phyloP scores from a whole-genome alignment of 2,329 filamentous ascomycete species.

The Decorospora gaudefroyi region DNA sequence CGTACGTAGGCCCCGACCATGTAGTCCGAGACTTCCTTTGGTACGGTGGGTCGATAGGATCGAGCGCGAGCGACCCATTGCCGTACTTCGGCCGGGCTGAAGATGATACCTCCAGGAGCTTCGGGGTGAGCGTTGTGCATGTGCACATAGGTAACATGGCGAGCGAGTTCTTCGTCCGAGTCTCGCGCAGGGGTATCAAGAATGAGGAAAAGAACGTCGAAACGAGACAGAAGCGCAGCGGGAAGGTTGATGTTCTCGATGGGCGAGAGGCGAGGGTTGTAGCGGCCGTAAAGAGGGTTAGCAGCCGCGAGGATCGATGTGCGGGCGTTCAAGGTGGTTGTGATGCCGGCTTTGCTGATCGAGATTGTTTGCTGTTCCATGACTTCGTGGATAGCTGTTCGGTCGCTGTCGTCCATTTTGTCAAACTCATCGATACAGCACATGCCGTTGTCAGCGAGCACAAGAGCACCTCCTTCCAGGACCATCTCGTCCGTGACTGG shows the following conservation, averaged over 20 bases:
- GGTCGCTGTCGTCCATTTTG: slow-evolving; percentile 85
- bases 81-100: slow-evolving; percentile 89
- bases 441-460: slow-evolving; percentile 80
- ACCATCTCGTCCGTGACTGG: slow-evolving; percentile 85
- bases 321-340: slow-evolving; percentile 92
- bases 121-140: slow-evolving; percentile 96
- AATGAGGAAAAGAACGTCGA: slow-evolving; percentile 95
- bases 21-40: slow-evolving; percentile 86
- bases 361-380: slow-evolving; percentile 89
- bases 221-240: slow-evolving; percentile 94
- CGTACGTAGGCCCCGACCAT: slow-evolving; percentile 96
- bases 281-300: slow-evolving; percentile 95
- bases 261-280: slow-evolving; percentile 95
- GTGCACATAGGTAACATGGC: slow-evolving; percentile 94
- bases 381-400: slow-evolving; percentile 83
- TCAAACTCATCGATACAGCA: slow-evolving; percentile 88
- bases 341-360: slow-evolving; percentile 91
- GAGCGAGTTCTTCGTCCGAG: slow-evolving; percentile 87
- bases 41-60: slow-evolving; percentile 83
- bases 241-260: slow-evolving; percentile 99
- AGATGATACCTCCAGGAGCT: slow-evolving; percentile 68
- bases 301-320: slow-evolving; percentile 95
- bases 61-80: slow-evolving; percentile 94
- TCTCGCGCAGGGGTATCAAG: slow-evolving; percentile 92
- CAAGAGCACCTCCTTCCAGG: slow-evolving; percentile 77